Conservation (phyloP, 2,329 filamentous ascomycete species). For the Aspergillus neoniger region DNA sequence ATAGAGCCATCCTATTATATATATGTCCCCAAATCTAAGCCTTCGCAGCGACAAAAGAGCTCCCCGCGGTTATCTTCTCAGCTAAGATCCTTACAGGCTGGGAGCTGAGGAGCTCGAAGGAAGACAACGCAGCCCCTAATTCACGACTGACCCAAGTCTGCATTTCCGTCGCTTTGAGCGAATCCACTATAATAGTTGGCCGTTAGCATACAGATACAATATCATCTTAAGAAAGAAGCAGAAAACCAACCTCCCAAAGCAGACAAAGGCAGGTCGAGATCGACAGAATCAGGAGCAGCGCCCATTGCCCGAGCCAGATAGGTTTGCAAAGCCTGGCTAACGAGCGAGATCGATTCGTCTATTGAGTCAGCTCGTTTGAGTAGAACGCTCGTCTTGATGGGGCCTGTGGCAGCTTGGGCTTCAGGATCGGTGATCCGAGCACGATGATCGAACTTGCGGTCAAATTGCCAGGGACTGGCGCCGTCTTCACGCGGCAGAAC, state of each 20-base stretch:
- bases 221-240: no score
- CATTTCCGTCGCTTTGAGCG: slow-evolving; percentile 25
- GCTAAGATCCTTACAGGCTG: slow-evolving; percentile 22
- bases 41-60: slow-evolving; percentile 16
- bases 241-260: slow-evolving; percentile 18
- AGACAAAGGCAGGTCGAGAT: slow-evolving; percentile 24
- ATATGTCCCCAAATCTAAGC: no score
- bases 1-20: no score
- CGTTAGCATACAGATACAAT: not conserved
- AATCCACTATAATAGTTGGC: slow-evolving; percentile 16
- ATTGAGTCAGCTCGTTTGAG: not conserved
- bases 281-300: slow-evolving; percentile 22
- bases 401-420: not conserved
- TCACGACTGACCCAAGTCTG: slow-evolving; percentile 27
- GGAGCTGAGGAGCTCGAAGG: slow-evolving; percentile 27
- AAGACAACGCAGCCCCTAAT: slow-evolving; percentile 22
- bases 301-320: slow-evolving; percentile 26
- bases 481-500: slow-evolving; percentile 17
- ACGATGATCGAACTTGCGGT: slow-evolving; percentile 27
- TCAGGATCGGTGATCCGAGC: not conserved
- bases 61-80: slow-evolving; percentile 22
- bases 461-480: slow-evolving; percentile 19
- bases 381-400: not conserved
- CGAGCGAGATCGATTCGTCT: not conserved
- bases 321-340: slow-evolving; percentile 14